Evolutionary conservation across 2,329 filamentous ascomycete genomes (phyloP).

Genomic region (Cladosporium colombiae): DNA sequence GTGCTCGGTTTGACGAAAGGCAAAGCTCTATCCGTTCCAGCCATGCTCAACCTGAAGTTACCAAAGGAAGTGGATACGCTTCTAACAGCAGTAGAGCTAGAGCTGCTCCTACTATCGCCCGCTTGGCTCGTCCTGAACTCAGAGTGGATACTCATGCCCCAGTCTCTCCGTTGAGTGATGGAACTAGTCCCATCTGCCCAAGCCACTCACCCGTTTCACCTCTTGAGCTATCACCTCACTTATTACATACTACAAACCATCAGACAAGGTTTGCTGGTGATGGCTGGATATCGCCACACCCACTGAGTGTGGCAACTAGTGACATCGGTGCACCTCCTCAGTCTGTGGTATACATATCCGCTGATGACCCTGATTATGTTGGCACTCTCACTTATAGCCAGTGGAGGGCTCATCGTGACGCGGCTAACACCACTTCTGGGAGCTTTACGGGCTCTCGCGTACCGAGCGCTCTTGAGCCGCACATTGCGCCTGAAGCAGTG

Average conservation of each 20-base stretch:
- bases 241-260: not conserved
- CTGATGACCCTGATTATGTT: slow-evolving; percentile 21
- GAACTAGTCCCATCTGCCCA: not conserved
- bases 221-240: not conserved
- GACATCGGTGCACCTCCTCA: slow-evolving; percentile 27
- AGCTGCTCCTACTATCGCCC: not conserved
- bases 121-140: not conserved
- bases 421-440: not conserved
- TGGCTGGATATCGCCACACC: slow-evolving; percentile 39
- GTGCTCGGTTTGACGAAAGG: not conserved
- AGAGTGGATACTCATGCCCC: not conserved
- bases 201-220: slow-evolving; percentile 3
- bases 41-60: not conserved
- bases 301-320: slow-evolving; percentile 29
- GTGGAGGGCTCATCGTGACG: slow-evolving; percentile 24
- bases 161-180: not conserved
- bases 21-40: not conserved
- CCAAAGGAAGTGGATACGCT: not conserved
- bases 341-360: slow-evolving; percentile 28
- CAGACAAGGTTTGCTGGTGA: slow-evolving; percentile 34
- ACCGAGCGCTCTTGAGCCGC: not conserved
- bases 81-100: not conserved
- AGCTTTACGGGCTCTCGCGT: slow-evolving; percentile 10
- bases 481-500: not conserved
- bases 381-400: slow-evolving; percentile 34